These are phyloP conservation scores for Recurvomyces mirabilis DNA, from an alignment of 495 filamentous ascomycete genomes.

Conservation along the genomic window DNA sequence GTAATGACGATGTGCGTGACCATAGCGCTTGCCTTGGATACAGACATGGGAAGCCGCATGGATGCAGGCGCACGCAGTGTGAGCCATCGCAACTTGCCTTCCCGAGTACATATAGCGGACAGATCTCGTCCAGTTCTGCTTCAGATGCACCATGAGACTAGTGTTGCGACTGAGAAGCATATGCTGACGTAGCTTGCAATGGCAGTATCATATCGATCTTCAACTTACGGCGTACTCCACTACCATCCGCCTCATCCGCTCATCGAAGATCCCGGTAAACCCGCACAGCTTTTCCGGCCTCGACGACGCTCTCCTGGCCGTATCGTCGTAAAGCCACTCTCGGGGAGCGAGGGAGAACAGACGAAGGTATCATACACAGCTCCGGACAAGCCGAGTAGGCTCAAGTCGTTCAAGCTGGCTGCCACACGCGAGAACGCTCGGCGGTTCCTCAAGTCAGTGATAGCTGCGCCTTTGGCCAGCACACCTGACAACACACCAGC, in stretches of 20 bases:
- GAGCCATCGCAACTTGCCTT: background rate
- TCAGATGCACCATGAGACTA: too few relatives aligned
- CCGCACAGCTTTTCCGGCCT: conserved; percentile 12
- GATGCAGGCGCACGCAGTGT: conserved; percentile 5
- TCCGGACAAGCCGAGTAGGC: background rate
- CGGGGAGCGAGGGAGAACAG: background rate
- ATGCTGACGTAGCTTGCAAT: too few relatives aligned
- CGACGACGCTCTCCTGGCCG: conserved; percentile 11
- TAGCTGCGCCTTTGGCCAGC: conserved; percentile 17
- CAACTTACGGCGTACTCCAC: conserved; percentile 5
- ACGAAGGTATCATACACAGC: background rate
- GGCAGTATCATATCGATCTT: conserved; percentile 3
- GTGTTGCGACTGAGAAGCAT: too few relatives aligned
- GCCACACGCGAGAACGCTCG: conserved; percentile 34
- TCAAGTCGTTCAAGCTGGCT: conserved; percentile 32
- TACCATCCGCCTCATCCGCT: conserved; percentile 7
- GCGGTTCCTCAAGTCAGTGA: conserved; percentile 34
- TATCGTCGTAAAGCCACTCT: conserved; percentile 4
- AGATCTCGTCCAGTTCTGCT: too few relatives aligned
- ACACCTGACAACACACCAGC: conserved; percentile 6
- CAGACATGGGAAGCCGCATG: conserved; percentile 3
- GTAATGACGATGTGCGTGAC: conserved; percentile 8
- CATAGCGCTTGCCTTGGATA: conserved; percentile 7
- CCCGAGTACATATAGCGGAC: too few relatives aligned
- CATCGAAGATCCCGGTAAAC: background rate